phyloP scores from a whole-genome alignment of 2,329 filamentous ascomycete species.

The Phyllosticta capitalensis region DNA sequence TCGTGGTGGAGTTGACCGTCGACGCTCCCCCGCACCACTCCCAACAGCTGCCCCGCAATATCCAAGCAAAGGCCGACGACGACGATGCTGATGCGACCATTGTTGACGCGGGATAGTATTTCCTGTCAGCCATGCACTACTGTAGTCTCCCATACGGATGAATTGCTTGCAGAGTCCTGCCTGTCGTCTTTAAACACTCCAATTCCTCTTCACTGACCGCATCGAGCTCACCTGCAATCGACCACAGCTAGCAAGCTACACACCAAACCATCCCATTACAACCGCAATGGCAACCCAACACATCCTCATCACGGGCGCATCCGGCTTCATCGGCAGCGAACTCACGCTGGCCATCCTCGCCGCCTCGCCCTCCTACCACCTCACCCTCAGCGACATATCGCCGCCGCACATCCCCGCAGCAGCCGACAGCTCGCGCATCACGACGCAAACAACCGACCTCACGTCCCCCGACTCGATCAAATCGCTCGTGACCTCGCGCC shows the following conservation, averaged over 20 bases:
- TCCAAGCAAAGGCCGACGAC: neutral
- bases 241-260: neutral
- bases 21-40: neutral
- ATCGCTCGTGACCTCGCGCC: neutral
- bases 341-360: slow-evolving; percentile 13
- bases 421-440: slow-evolving; percentile 4
- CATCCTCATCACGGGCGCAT: slow-evolving; percentile 16
- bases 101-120: neutral
- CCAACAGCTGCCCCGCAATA: slow-evolving; percentile 2
- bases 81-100: neutral
- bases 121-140: neutral
- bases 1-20: neutral
- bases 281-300: neutral
- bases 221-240: neutral
- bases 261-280: neutral
- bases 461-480: slow-evolving; percentile 1
- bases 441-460: slow-evolving; percentile 12
- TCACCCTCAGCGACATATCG: slow-evolving; percentile 14
- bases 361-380: slow-evolving; percentile 5
- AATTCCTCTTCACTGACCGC: neutral
- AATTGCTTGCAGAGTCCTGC: neutral
- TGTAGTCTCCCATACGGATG: neutral
- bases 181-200: neutral
- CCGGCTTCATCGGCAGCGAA: slow-evolving; percentile 16
- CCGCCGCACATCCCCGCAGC: slow-evolving; percentile 10